Conservation (phyloP, 805 yeast species). For the Yarrowia deformans region DNA sequence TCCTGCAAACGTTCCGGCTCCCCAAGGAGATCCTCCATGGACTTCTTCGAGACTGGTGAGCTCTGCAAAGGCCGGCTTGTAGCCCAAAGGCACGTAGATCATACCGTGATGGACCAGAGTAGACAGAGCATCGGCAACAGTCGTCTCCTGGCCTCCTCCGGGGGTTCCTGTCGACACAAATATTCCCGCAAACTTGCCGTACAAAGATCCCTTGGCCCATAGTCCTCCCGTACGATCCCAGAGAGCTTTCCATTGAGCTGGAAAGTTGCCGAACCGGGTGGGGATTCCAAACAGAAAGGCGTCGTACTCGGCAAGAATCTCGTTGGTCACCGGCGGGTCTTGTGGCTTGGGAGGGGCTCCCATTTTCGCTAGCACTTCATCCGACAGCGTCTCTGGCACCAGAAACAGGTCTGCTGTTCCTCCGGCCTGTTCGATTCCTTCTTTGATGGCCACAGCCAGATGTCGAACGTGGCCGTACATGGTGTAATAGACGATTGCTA, state of each 20-base stretch:
- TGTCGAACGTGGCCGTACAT: slow-evolving; percentile 77
- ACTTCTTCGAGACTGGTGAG: slow-evolving; percentile 66
- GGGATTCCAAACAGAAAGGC: slow-evolving; percentile 81
- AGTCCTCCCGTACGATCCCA: slow-evolving; percentile 79
- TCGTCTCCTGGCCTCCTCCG: slow-evolving; percentile 82
- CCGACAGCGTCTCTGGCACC: slow-evolving; percentile 77
- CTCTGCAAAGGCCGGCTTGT: slow-evolving; percentile 61
- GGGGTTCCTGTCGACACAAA: slow-evolving; percentile 74
- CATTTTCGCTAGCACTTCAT: slow-evolving; percentile 64
- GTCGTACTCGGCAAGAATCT: slow-evolving; percentile 67
- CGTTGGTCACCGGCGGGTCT: slow-evolving; percentile 59
- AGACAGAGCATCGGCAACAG: slow-evolving; percentile 64
- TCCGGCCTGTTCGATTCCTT: slow-evolving; percentile 75
- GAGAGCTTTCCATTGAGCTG: slow-evolving; percentile 77
- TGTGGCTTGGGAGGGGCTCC: slow-evolving; percentile 63
- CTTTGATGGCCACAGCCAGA: slow-evolving; percentile 71
- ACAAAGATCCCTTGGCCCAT: slow-evolving; percentile 73
- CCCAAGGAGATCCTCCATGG: slow-evolving; percentile 88
- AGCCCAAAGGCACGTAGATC: slow-evolving; percentile 79
- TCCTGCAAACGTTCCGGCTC: slow-evolving; percentile 81
- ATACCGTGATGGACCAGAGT: slow-evolving; percentile 78
- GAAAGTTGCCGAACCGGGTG: slow-evolving; percentile 76
- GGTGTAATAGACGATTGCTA: slow-evolving; percentile 81
- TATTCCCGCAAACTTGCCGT: slow-evolving; percentile 76
- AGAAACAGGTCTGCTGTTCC: slow-evolving; percentile 75